phyloP scores from a whole-genome alignment of 495 filamentous ascomycete species.

The Aspergillus taichungensis region DNA sequence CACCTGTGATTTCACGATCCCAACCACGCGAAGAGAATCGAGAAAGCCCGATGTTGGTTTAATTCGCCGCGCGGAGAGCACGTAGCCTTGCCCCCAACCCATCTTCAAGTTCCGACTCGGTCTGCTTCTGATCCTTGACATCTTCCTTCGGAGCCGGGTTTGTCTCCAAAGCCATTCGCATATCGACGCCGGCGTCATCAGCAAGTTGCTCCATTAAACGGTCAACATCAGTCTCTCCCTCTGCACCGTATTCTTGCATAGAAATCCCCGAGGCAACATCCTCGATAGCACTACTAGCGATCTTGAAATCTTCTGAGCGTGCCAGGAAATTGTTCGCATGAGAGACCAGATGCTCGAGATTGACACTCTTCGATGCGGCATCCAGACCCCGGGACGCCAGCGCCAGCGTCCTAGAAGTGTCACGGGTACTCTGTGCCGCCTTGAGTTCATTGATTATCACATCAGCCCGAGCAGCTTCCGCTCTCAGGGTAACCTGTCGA shows the following conservation, averaged over 20 bases:
- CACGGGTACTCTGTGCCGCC: constrained; percentile 38
- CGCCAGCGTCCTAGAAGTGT: constrained; percentile 37
- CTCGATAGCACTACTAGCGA: constrained; percentile 37
- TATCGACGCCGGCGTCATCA: constrained; percentile 39
- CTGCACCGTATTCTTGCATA: constrained; percentile 40
- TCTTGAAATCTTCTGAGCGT: constrained; percentile 40
- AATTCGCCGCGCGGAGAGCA: constrained; percentile 35
- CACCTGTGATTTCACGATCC: no score
- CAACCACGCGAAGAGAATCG: not conserved
- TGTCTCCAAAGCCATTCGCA: constrained; percentile 32
- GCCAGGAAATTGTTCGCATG: constrained; percentile 43
- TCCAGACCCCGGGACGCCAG: constrained; percentile 36
- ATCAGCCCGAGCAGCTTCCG: constrained; percentile 39
- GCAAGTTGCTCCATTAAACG: constrained; percentile 41
- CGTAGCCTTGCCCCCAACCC: constrained; percentile 34
- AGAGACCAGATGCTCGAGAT: constrained; percentile 33
- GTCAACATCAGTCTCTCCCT: constrained; percentile 39
- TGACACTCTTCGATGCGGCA: constrained; percentile 36
- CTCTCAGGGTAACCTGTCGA: constrained; percentile 36
- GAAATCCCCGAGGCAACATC: constrained; percentile 39
- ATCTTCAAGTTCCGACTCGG: constrained; percentile 34
- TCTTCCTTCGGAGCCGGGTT: constrained; percentile 31
- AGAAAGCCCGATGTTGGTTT: not conserved
- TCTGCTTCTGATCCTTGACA: constrained; percentile 28
- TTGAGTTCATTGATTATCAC: constrained; percentile 45